These are phyloP conservation scores for Xylona heveae DNA, from an alignment of 495 filamentous ascomycete genomes.

Conservation along the genomic window DNA sequence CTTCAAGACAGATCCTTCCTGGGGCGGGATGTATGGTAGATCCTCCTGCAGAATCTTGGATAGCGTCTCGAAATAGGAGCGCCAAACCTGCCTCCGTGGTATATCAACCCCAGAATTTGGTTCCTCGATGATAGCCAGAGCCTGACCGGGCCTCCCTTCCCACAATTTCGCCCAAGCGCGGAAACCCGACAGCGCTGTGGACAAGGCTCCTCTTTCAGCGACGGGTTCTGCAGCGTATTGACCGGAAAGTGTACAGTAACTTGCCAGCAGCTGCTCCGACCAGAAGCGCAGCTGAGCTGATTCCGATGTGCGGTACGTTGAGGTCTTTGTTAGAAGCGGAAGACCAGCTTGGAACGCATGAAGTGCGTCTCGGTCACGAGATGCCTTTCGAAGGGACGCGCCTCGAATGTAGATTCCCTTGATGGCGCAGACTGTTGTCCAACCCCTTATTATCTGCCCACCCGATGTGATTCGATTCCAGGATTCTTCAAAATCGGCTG, in stretches of 20 bases:
- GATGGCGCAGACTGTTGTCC: constrained; percentile 60
- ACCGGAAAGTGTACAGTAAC: constrained; percentile 42
- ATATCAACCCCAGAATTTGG: constrained; percentile 10
- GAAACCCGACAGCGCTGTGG: constrained; percentile 32
- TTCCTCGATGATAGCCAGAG: constrained; percentile 8
- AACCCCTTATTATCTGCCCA: constrained; percentile 30
- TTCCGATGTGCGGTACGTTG: constrained; percentile 15
- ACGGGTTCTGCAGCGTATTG: constrained; percentile 27
- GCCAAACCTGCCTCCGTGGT: constrained; percentile 45
- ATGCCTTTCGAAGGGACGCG: constrained; percentile 32
- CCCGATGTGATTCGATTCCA: constrained; percentile 25
- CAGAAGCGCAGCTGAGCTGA: constrained; percentile 43
- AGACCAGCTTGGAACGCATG: constrained; percentile 39
- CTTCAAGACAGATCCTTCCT: constrained; percentile 16
- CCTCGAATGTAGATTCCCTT: constrained; percentile 62
- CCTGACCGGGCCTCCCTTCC: constrained; percentile 14
- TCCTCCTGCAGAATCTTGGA: constrained; percentile 39
- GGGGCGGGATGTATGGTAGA: constrained; percentile 14
- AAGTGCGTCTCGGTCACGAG: constrained; percentile 31
- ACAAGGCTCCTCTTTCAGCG: constrained; percentile 21
- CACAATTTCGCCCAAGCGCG: constrained; percentile 41
- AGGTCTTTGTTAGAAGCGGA: constrained; percentile 29
- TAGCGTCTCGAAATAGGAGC: constrained; percentile 55
- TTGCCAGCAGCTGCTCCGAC: constrained; percentile 55
- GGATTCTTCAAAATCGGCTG: constrained; percentile 33